Percentiles rank a stretch among this genome's conserved stretches.
phyloP scores from a whole-genome alignment of 2,329 filamentous ascomycete species.

The Sordariomycetes sp. region DNA sequence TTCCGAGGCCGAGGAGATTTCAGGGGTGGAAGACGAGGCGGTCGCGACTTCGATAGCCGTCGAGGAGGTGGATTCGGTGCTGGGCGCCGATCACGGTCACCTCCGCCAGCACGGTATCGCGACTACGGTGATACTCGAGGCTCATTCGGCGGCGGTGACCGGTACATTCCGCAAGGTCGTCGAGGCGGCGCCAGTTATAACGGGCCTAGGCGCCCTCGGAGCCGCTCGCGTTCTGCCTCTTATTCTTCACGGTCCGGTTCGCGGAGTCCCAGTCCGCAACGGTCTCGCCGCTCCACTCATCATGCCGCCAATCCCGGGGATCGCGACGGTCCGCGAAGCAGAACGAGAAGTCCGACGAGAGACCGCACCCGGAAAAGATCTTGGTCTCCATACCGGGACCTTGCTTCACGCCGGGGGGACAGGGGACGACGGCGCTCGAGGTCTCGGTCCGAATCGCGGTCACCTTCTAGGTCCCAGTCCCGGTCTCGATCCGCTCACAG shows the following conservation, averaged over 20 bases:
- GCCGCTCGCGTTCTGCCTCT: conserved; percentile 19
- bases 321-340: conserved; percentile 22
- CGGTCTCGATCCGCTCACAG: conserved; percentile 6
- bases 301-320: background rate
- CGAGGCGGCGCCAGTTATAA: conserved; percentile 21
- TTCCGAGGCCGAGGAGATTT: conserved; percentile 37
- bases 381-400: conserved; percentile 21
- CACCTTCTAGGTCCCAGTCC: conserved; percentile 7
- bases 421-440: conserved; percentile 23
- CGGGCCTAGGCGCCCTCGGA: conserved; percentile 27
- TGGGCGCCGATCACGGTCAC: conserved; percentile 32
- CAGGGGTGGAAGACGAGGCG: conserved; percentile 36
- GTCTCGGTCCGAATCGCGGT: conserved; percentile 8
- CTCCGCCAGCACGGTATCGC: conserved; percentile 24
- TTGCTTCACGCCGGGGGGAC: conserved; percentile 24
- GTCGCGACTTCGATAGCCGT: conserved; percentile 32
- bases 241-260: conserved; percentile 10
- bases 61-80: conserved; percentile 29
- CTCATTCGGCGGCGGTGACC: conserved; percentile 22
- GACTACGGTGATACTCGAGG: conserved; percentile 20
- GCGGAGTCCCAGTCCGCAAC: conserved; percentile 21
- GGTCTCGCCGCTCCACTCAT: background rate
- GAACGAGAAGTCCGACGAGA: conserved; percentile 32
- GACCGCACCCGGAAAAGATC: conserved; percentile 27
- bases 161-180: conserved; percentile 37